These are phyloP conservation scores for Arachis stenosperma DNA, from an alignment of 306 rosid species.

Conservation along the genomic window DNA sequence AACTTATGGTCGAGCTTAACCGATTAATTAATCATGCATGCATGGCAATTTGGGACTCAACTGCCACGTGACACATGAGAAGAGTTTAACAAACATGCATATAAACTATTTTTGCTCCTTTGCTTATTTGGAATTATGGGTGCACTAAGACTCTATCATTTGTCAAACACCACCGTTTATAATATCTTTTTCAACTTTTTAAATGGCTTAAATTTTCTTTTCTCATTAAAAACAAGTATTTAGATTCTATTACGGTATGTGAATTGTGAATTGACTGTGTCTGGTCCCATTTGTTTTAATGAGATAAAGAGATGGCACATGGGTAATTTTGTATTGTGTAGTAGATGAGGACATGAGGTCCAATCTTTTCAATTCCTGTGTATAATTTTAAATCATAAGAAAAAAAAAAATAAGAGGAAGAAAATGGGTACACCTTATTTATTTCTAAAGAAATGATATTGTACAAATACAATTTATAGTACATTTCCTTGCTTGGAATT, in stretches of 20 bases:
- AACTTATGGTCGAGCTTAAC: neutral
- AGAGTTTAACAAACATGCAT: neutral
- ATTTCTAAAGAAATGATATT: neutral
- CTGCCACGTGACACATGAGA: slow-evolving; percentile 4
- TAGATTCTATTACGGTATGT: too few relatives aligned
- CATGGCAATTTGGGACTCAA: neutral
- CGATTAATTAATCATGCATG: slow-evolving; percentile 2
- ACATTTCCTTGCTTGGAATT: slow-evolving; percentile 15
- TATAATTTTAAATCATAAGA: neutral
- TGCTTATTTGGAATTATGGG: neutral
- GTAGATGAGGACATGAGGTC: neutral
- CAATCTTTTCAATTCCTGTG: neutral
- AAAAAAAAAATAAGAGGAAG: neutral
- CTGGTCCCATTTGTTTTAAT: neutral
- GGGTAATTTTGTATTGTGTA: neutral
- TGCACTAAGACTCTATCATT: neutral
- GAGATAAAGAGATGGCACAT: neutral
- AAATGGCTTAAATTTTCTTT: slow-evolving; percentile 5
- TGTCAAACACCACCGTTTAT: slow-evolving; percentile 3
- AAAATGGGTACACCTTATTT: slow-evolving; percentile 4
- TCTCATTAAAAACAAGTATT: neutral
- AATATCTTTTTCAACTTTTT: neutral
- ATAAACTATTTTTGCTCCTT: neutral
- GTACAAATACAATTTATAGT: neutral
- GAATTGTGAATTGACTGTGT: slow-evolving; percentile 2